These are phyloP conservation scores for Pyrus hybrid DNA, from an alignment of 331 rosid species.

Conservation along the genomic window DNA sequence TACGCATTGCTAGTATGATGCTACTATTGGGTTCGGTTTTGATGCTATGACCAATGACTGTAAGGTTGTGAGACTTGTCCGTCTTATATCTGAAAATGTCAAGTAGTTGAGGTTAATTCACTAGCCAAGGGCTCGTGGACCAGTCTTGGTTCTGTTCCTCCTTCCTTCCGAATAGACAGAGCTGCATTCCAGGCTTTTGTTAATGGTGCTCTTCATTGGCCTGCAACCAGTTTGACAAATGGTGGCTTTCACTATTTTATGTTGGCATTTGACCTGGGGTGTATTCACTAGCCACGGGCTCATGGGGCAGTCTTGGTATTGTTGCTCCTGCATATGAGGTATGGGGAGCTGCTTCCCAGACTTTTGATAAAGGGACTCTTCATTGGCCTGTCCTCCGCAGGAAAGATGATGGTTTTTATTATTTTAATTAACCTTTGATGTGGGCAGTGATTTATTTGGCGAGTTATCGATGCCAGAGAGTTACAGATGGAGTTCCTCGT, in stretches of 20 bases:
- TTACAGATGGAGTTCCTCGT: not conserved
- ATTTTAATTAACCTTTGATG: too few species aligned
- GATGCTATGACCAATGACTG: conserved; percentile 11
- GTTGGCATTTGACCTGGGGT: conserved; percentile 1
- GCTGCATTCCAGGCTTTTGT: not conserved
- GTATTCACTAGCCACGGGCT: too few species aligned
- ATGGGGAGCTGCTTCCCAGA: too few species aligned
- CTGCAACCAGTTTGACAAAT: not conserved
- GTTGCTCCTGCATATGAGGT: too few species aligned
- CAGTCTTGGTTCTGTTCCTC: conserved; percentile 2
- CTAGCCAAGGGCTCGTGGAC: conserved; percentile 19
- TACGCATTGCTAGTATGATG: not conserved
- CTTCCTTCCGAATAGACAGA: not conserved
- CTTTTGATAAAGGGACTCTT: too few species aligned
- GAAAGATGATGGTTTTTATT: too few species aligned
- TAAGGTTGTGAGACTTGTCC: conserved; percentile 16
- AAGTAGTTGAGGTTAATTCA: conserved; percentile 20
- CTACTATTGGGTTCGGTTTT: conserved; percentile 14
- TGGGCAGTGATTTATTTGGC: conserved; percentile 11
- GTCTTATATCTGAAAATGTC: not conserved
- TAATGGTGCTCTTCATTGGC: conserved; percentile 24
- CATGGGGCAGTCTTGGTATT: too few species aligned
- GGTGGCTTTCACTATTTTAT: conserved; percentile 5
- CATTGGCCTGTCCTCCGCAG: too few species aligned
- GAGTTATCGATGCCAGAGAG: conserved; percentile 10